Evolutionary conservation across 73 alveolate species (phyloP).

Genomic region (Loxodes magnus): DNA sequence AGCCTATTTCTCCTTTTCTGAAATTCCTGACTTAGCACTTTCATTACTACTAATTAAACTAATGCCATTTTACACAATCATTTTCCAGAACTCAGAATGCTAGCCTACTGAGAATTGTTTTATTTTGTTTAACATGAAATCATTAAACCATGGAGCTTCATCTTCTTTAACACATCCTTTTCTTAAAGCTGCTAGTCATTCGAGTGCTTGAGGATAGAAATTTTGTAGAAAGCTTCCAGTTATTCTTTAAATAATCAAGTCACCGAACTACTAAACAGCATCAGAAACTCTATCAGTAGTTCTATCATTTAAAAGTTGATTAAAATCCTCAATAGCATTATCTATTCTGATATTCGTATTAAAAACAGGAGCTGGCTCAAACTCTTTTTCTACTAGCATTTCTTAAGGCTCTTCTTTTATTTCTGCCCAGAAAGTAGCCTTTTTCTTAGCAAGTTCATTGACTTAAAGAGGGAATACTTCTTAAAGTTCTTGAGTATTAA

Average conservation of each 20-base stretch:
- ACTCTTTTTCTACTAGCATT: slow-evolving; percentile 44
- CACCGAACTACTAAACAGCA: slow-evolving; percentile 80
- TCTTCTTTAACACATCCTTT: slow-evolving; percentile 84
- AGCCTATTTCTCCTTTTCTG: slow-evolving; percentile 59
- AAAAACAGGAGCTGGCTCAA: slow-evolving; percentile 24
- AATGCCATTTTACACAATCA: slow-evolving; percentile 49
- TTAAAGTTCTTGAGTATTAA: slow-evolving; percentile 48
- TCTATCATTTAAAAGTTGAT: slow-evolving; percentile 83
- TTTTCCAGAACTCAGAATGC: slow-evolving; percentile 41
- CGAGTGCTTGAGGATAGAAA: slow-evolving; percentile 78
- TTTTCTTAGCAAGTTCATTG: slow-evolving; percentile 49
- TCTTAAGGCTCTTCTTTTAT: slow-evolving; percentile 59
- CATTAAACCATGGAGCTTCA: slow-evolving; percentile 71
- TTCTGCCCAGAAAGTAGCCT: slow-evolving; percentile 46
- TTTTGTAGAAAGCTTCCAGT: slow-evolving; percentile 61
- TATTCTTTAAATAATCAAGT: slow-evolving; percentile 49
- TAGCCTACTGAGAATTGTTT: slow-evolving; percentile 32
- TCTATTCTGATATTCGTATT: slow-evolving; percentile 48
- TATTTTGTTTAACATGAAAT: slow-evolving; percentile 47
- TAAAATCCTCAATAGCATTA: slow-evolving; percentile 86
- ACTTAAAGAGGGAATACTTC: slow-evolving; percentile 73
- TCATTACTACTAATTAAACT: slow-evolving; percentile 68
- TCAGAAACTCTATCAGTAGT: slow-evolving; percentile 78
- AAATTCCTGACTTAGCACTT: slow-evolving; percentile 38
- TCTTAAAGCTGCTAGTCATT: slow-evolving; percentile 76